Conservation (phyloP, 371 early-diverging fungal genomes). For the Rhizopus sp. region DNA sequence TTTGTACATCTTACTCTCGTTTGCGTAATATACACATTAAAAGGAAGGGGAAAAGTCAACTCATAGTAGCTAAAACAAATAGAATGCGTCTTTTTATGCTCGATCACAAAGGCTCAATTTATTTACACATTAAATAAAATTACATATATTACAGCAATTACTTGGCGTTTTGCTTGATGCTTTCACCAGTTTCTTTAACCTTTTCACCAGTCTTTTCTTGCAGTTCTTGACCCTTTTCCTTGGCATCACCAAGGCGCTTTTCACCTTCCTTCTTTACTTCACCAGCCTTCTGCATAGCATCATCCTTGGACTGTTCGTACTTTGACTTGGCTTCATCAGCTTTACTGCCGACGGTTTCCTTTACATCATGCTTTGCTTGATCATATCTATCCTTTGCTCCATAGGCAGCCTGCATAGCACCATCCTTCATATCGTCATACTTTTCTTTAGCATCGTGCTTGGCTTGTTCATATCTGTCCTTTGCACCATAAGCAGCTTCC, state of each 20-base stretch:
- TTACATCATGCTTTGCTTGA: slow-evolving; percentile 9
- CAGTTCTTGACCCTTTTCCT: slow-evolving; percentile 21
- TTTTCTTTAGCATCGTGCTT: slow-evolving; percentile 7
- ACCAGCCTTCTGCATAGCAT: slow-evolving; percentile 8
- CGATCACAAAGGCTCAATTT: slow-evolving; percentile 2
- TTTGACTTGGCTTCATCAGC: slow-evolving; percentile 18
- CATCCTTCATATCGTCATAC: slow-evolving; percentile 5
- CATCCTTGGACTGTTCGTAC: slow-evolving; percentile 15
- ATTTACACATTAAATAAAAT: not conserved
- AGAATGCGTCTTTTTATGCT: not conserved
- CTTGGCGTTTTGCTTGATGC: slow-evolving; percentile 19
- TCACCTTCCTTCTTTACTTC: slow-evolving; percentile 17
- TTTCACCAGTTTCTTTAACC: slow-evolving; percentile 22
- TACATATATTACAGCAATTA: not conserved
- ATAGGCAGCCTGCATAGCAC: not conserved
- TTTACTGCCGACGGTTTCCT: slow-evolving; percentile 8
- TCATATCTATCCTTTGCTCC: not conserved
- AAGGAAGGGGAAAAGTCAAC: too few relatives aligned
- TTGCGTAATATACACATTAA: too few relatives aligned
- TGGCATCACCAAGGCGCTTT: slow-evolving; percentile 11
- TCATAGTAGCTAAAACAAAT: too few relatives aligned
- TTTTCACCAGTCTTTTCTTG: slow-evolving; percentile 23
- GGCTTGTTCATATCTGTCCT: slow-evolving; percentile 6
- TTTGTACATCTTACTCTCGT: too few relatives aligned
- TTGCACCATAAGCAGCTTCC: not conserved